These are phyloP conservation scores for Clonostachys rhizophaga DNA, from an alignment of 2,329 filamentous ascomycete species.

Conservation along the genomic window DNA sequence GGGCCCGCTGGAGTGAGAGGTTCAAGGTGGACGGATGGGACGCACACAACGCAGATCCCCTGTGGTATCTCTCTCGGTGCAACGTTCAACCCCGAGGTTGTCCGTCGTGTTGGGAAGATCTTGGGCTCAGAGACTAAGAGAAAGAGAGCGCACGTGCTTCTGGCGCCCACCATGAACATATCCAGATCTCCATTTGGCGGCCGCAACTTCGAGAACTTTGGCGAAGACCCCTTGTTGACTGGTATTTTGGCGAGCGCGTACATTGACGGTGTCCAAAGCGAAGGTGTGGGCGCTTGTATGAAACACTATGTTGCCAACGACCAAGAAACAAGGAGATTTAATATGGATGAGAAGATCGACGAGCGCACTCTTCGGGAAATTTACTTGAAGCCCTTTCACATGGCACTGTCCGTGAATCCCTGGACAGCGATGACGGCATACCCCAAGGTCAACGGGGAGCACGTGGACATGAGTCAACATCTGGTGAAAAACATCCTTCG, in stretches of 20 bases:
- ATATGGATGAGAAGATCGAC: slow-evolving; percentile 19
- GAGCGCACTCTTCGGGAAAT: slow-evolving; percentile 26
- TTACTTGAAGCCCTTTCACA: slow-evolving; percentile 38
- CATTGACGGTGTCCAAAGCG: slow-evolving; percentile 59
- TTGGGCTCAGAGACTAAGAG: slow-evolving; percentile 42
- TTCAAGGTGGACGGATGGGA: slow-evolving; percentile 11
- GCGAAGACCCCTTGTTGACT: slow-evolving; percentile 74
- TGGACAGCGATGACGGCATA: slow-evolving; percentile 42
- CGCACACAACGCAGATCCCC: slow-evolving; percentile 14
- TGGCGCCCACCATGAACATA: slow-evolving; percentile 73
- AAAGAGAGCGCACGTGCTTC: slow-evolving; percentile 66
- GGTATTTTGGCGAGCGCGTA: slow-evolving; percentile 69
- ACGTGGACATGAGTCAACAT: slow-evolving; percentile 44
- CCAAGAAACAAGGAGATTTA: slow-evolving; percentile 52
- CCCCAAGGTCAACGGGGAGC: slow-evolving; percentile 38
- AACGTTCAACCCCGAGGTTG: slow-evolving; percentile 54
- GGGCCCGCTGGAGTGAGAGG: slow-evolving; percentile 19
- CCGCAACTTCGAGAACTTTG: slow-evolving; percentile 84
- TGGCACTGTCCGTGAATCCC: slow-evolving; percentile 33
- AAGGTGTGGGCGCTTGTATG: slow-evolving; percentile 34
- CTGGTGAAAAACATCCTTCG: slow-evolving; percentile 53
- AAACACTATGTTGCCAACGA: slow-evolving; percentile 70
- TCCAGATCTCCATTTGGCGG: slow-evolving; percentile 78
- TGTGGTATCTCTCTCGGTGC: slow-evolving; percentile 38
- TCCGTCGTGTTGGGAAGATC: slow-evolving; percentile 50